A percentile compares a stretch with the other conserved stretches of the same genome.
phyloP scores from a whole-genome alignment of 2,329 filamentous ascomycete genomes.

The Fusarium sp. region DNA sequence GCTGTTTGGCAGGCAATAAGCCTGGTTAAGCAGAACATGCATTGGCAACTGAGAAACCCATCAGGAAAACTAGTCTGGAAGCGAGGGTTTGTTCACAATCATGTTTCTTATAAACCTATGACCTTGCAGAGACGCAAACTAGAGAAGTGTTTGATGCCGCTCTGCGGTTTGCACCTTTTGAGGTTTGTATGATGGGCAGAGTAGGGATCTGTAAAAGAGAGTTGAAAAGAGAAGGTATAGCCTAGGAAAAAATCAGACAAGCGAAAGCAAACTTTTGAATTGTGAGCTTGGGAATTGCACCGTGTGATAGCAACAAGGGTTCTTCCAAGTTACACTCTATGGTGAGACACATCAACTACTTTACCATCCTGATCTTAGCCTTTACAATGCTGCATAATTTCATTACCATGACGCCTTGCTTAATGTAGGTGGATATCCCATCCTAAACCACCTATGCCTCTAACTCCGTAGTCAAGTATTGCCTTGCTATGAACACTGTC shows the following conservation, averaged over 20 bases:
- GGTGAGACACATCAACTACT: constrained; percentile 5
- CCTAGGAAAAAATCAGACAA: not conserved
- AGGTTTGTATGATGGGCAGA: not conserved
- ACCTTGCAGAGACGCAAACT: not conserved
- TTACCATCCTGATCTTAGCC: not conserved
- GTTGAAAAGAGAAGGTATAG: not conserved
- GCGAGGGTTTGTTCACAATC: not conserved
- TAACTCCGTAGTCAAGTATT: constrained; percentile 1
- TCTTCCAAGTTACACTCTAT: not conserved
- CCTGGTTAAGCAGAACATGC: not conserved
- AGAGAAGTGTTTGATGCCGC: not conserved
- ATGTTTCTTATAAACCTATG: not conserved
- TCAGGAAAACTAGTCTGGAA: not conserved
- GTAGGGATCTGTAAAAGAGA: not conserved
- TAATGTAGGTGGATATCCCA: not conserved
- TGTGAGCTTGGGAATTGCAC: not conserved
- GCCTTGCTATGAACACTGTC: not conserved
- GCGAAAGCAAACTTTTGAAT: not conserved
- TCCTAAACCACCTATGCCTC: not conserved
- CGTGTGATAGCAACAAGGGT: not conserved
- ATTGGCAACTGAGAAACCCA: not conserved
- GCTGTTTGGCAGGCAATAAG: not conserved
- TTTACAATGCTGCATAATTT: not conserved
- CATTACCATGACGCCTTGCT: constrained; percentile 31
- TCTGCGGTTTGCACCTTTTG: not conserved